A percentile compares a stretch with the other conserved stretches of the same genome.
Evolutionary conservation across 208 protist species (phyloP).

Genomic region (Phytomonas francai): DNA sequence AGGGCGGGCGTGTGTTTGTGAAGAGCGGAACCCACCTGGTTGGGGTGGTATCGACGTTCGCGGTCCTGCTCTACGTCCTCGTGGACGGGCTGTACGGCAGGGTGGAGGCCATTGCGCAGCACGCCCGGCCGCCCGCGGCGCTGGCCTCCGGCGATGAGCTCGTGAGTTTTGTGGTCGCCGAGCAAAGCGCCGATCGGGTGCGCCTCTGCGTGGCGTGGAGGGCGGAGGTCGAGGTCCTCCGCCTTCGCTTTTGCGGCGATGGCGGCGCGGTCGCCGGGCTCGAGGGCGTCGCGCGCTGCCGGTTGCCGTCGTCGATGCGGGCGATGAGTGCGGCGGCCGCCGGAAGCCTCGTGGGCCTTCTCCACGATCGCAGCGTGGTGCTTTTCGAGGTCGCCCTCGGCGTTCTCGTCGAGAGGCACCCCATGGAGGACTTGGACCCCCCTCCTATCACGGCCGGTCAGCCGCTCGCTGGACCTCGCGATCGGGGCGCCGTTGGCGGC

Average conservation of each 20-base stretch:
- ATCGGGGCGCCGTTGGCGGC: slow-evolving; percentile 26
- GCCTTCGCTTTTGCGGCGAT: slow-evolving; percentile 27
- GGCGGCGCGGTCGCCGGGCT: slow-evolving; percentile 22
- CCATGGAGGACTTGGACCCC: slow-evolving; percentile 26
- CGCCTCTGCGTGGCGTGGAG: slow-evolving; percentile 50
- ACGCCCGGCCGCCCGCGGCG: slow-evolving; percentile 23
- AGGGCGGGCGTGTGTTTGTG: slow-evolving; percentile 7
- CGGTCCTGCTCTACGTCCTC: slow-evolving; percentile 31
- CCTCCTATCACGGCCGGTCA: slow-evolving; percentile 20
- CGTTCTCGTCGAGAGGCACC: slow-evolving; percentile 46
- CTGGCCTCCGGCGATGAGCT: slow-evolving; percentile 25
- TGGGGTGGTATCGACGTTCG: slow-evolving; percentile 35
- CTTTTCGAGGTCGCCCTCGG: slow-evolving; percentile 49
- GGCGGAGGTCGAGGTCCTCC: slow-evolving; percentile 47
- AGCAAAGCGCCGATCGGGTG: slow-evolving; percentile 17
- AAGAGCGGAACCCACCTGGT: slow-evolving; percentile 37
- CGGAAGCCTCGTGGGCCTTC: slow-evolving; percentile 32
- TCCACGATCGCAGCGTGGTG: slow-evolving; percentile 27
- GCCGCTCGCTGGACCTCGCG: slow-evolving; percentile 24
- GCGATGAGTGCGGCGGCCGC: slow-evolving; percentile 34
- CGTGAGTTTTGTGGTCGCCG: slow-evolving; percentile 33
- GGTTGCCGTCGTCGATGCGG: slow-evolving; percentile 24
- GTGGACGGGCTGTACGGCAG: slow-evolving; percentile 24
- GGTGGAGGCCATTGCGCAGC: slow-evolving; percentile 18
- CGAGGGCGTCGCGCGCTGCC: slow-evolving; percentile 23